Evolutionary conservation across 164 flowering plant species (phyloP), one percentile per base, ranked within the genome.

Genomic region (Protea cynaroides): DNA sequence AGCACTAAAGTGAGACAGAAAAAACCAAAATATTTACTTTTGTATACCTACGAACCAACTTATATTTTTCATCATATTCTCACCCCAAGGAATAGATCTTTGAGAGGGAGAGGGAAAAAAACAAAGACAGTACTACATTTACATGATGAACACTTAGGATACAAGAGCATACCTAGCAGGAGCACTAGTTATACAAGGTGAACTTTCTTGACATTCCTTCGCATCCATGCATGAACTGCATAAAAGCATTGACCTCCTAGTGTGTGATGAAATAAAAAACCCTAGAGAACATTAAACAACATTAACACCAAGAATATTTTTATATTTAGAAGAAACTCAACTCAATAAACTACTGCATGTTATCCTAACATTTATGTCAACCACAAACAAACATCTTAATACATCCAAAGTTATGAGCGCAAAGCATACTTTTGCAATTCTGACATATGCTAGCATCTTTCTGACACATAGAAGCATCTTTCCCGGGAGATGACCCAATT

Each of bases 401-500:
- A 21, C 50, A 59, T 5, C 18, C 15, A 38, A 12, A 8, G 3
- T 21, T 37, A 12, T 1, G 62, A 36, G 47, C 5, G 46, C 4
- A 53, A 34, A 63, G 59, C 50, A 38, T n/a, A 76, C 84, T 76
- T 72, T 61, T 72, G 65, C 82, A 76, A 25, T 73, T 74, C 68
- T 69, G 57, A 64, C 77, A 80, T 24, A 65, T 56, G 25, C 24
- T 47, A 53, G 74, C 65, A 24, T 63, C 70, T 61, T 57, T 49
- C 29, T 69, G 57, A 64, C 77, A 80, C 22, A 67, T 52, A 22
- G 34, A 37, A 53, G 74, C 65, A 24, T 63, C 68, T 58, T 57
- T 49, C 29, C 37, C 10, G 5, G 71, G 36, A 19, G 74, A 62
- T 29, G 50, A 29, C 40, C 83, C 79, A 65, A 68, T 56, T 18